Evolutionary conservation across 2,329 filamentous ascomycete genomes (phyloP).

Genomic region (Achaetomium macrosporum): DNA sequence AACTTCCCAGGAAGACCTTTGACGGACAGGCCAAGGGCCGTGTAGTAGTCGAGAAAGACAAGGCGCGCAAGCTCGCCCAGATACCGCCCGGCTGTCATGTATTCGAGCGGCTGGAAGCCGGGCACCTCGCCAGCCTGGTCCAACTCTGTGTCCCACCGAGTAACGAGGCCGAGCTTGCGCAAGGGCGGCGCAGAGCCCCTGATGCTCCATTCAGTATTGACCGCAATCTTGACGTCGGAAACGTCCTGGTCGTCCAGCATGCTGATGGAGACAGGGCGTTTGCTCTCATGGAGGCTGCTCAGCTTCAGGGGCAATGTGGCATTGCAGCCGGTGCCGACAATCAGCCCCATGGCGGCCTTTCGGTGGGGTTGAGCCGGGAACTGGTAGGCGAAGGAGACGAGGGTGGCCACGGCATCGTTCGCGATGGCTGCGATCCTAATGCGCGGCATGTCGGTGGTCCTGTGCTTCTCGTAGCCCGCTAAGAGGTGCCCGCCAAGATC

Average conservation of each 20-base stretch:
- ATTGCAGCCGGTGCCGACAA: constrained; percentile 76
- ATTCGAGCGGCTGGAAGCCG: constrained; percentile 77
- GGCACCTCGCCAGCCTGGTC: constrained; percentile 62
- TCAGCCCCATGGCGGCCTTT: constrained; percentile 70
- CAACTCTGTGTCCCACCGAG: constrained; percentile 62
- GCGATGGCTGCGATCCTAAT: constrained; percentile 70
- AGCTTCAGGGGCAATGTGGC: constrained; percentile 69
- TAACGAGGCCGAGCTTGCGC: constrained; percentile 57
- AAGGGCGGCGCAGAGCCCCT: constrained; percentile 66
- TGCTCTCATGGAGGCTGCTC: constrained; percentile 55
- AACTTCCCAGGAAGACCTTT: constrained; percentile 49
- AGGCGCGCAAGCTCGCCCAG: constrained; percentile 70
- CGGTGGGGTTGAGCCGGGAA: constrained; percentile 55
- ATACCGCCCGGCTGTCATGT: constrained; percentile 76
- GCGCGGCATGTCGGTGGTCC: constrained; percentile 47
- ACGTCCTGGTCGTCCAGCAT: constrained; percentile 41
- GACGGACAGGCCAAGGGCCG: constrained; percentile 33
- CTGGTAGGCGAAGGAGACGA: constrained; percentile 70
- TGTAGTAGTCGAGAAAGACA: constrained; percentile 61
- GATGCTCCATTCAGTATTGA: constrained; percentile 84
- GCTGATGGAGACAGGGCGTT: constrained; percentile 47
- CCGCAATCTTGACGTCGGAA: constrained; percentile 59
- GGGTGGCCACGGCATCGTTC: constrained; percentile 74
- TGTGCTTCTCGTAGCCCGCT: constrained; percentile 52
- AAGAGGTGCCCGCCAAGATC: constrained; percentile 56